Evolutionary conservation across 2,329 filamentous ascomycete species (phyloP).

Genomic region (Sclerotinia sclerotiorum): DNA sequence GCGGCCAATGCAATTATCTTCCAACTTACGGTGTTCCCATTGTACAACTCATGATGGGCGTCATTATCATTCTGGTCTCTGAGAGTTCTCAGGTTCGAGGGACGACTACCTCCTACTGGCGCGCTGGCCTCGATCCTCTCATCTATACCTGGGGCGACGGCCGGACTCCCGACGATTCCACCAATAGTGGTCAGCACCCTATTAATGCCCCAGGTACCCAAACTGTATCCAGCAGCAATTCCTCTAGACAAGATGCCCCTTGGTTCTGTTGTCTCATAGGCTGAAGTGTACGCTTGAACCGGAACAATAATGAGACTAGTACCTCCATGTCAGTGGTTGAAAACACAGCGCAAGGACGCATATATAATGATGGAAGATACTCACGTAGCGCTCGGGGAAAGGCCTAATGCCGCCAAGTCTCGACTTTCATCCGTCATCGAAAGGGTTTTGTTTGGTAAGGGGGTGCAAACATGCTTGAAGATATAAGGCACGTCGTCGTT

Average conservation of each 20-base stretch:
- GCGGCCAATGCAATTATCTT: not conserved
- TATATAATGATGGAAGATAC: not conserved
- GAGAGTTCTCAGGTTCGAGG: conserved; percentile 51
- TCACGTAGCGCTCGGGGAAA: conserved; percentile 73
- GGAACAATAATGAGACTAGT: conserved; percentile 69
- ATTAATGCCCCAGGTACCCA: conserved; percentile 47
- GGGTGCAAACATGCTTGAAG: conserved; percentile 81
- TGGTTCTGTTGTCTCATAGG: conserved; percentile 48
- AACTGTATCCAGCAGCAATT: conserved; percentile 40
- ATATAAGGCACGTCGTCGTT: conserved; percentile 67
- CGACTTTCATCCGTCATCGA: conserved; percentile 72
- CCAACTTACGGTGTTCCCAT: conserved; percentile 75
- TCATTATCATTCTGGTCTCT: conserved; percentile 54
- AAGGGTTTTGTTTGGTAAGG: conserved; percentile 72
- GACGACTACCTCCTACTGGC: conserved; percentile 37
- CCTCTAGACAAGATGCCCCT: conserved; percentile 41
- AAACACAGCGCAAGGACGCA: not conserved
- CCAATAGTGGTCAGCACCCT: conserved; percentile 45
- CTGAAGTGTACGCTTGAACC: conserved; percentile 59
- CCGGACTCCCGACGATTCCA: conserved; percentile 42
- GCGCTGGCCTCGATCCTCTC: conserved; percentile 1
- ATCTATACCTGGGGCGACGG: conserved; percentile 16
- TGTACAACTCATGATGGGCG: conserved; percentile 74
- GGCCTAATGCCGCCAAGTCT: conserved; percentile 65
- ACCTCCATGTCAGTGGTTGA: not conserved